Base-by-base conservation (phyloP, 305 asterid genomes). In the Nicotiana rustica region DNA sequence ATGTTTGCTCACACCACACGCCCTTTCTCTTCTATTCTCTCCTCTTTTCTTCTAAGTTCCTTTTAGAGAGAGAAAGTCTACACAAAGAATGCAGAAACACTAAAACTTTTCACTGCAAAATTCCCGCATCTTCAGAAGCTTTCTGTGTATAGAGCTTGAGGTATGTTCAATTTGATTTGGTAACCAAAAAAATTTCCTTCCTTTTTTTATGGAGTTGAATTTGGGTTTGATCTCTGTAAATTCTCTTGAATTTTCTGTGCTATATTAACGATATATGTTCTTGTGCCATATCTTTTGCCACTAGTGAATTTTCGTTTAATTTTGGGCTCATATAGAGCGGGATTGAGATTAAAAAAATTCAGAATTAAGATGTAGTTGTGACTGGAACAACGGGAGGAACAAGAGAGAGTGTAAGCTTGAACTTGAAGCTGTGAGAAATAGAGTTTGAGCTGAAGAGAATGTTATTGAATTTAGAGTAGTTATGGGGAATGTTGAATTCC, bases 21-120 rank as follows among this genome's bases (percentile, higher is more conserved):
- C 73, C 80, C 47, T 64, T 55, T 85, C 66, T 55, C 73, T 61
- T 31, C 41, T 41, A n/a, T 18, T 67, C 64, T 67, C 17, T 44
- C 44, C 1, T 41, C 61, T 57, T 25, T 47, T 36, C n/a, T 55
- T 77, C 18, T 29, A 44, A 82, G 18, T 21, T 68, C 67, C 25
- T 77, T 64, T 21, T 62, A 13, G 19, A 33, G 77, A 70, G 80
- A 36, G 61, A 85, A 80, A 66, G 1, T 19, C 31, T 10, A 15
- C 77, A 65, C 7, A 65, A 67, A 65, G 82, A 87, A 82, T 85
- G 88, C 87, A 68, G 77, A 85, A 67, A 83, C 80, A 83, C 81
- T 80, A 47, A 65, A 33, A 47, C 83, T 66, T 57, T 31, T 67
- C 44, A 41, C 66, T 67, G 9, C 78, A 2, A 38, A 33, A 66